Conservation (phyloP, 805 yeast species). For the Blastobotrys peoriensis region DNA sequence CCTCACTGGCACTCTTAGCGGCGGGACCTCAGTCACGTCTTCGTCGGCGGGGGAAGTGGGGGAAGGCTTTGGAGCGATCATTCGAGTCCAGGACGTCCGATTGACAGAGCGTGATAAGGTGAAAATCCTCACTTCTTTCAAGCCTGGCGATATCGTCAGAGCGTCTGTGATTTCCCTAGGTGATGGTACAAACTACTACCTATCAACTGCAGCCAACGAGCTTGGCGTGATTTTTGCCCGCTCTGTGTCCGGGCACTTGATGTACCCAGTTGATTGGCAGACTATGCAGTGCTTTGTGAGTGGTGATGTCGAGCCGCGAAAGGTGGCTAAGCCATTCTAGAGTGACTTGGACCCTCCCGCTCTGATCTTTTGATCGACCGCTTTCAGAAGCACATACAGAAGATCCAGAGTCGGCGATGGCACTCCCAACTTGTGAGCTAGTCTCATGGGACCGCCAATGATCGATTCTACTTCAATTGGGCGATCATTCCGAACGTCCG, state of each 20-base stretch:
- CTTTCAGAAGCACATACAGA: conserved; percentile 51
- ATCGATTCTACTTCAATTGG: conserved; percentile 66
- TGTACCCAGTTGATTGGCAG: conserved; percentile 95
- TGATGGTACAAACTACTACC: conserved; percentile 86
- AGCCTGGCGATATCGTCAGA: conserved; percentile 89
- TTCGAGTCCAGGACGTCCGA: conserved; percentile 81
- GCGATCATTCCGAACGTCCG: conserved; percentile 56
- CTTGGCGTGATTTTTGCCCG: conserved; percentile 90
- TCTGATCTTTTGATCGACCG: conserved; percentile 12
- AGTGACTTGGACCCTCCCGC: neutral
- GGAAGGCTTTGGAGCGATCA: conserved; percentile 81
- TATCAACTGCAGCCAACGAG: conserved; percentile 85
- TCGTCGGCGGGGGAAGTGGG: conserved; percentile 53
- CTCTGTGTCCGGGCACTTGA: conserved; percentile 61
- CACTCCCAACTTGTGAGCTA: conserved; percentile 43
- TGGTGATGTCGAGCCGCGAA: conserved; percentile 71
- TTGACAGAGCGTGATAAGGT: conserved; percentile 88
- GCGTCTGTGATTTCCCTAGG: conserved; percentile 81
- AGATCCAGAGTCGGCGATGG: conserved; percentile 52
- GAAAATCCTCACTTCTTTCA: conserved; percentile 67
- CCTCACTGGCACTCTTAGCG: conserved; percentile 5
- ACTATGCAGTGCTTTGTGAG: conserved; percentile 77
- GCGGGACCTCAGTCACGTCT: conserved; percentile 17
- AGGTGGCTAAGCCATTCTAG: conserved; percentile 82
- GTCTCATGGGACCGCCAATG: conserved; percentile 53